These are phyloP conservation scores for Hamigera avellanea DNA, from an alignment of 495 filamentous ascomycete genomes.

Conservation along the genomic window DNA sequence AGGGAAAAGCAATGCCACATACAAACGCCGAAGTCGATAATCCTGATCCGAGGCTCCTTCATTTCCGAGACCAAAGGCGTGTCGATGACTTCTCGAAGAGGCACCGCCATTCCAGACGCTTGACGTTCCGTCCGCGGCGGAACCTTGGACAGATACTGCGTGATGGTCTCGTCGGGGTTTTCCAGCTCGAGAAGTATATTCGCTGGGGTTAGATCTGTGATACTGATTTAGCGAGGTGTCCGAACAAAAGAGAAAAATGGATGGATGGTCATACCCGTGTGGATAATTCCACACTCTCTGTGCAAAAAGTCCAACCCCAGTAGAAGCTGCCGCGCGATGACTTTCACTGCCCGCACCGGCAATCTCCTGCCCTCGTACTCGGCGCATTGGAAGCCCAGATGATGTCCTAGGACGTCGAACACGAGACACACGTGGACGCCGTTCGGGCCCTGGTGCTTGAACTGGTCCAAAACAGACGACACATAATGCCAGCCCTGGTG, in stretches of 20 bases:
- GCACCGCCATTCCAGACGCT: conserved; percentile 2
- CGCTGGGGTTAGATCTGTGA: conserved; percentile 18
- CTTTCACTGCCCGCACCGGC: conserved; percentile 68
- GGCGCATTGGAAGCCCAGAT: conserved; percentile 7
- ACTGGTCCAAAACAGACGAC: conserved; percentile 17
- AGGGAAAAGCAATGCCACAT: conserved; percentile 5
- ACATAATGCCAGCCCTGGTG: conserved; percentile 17
- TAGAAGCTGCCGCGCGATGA: conserved; percentile 76
- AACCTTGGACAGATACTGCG: conserved; percentile 11
- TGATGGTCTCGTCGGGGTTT: conserved; percentile 7
- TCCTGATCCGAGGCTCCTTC: conserved; percentile 11
- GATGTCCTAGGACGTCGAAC: conserved; percentile 19
- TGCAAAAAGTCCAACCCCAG: conserved; percentile 80
- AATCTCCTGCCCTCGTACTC: conserved; percentile 9
- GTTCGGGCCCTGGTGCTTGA: conserved; percentile 21
- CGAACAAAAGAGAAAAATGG: background rate
- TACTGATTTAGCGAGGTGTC: background rate
- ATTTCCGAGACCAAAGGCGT: conserved; percentile 14
- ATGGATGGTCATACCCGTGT: conserved; percentile 55
- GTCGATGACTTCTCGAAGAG: conserved; percentile 14
- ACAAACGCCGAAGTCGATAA: conserved; percentile 21
- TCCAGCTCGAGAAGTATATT: conserved; percentile 20
- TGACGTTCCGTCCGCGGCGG: conserved; percentile 5
- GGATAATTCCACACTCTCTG: conserved; percentile 78
- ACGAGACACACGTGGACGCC: conserved; percentile 22